Conservation (phyloP, 2,329 filamentous ascomycete species). For the Aspergillus niger region DNA sequence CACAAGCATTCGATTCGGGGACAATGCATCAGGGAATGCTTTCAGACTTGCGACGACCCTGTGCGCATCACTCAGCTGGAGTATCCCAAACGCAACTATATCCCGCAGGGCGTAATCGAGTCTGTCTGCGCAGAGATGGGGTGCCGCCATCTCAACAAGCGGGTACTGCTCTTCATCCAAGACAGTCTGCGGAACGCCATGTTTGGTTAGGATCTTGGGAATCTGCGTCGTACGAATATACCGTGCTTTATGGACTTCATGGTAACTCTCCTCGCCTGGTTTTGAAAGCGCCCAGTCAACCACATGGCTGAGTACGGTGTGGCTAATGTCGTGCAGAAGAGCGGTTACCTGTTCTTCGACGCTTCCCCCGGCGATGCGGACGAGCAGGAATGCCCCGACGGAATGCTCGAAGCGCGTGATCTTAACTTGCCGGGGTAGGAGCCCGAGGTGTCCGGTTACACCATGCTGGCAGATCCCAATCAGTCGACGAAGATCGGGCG, state of each 20-base stretch:
- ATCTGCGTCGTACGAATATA: conserved; percentile 38
- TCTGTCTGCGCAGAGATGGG: conserved; percentile 45
- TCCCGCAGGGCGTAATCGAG: conserved; percentile 46
- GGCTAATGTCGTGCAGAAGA: conserved; percentile 44
- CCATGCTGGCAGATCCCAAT: conserved; percentile 42
- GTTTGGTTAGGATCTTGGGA: conserved; percentile 35
- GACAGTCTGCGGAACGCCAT: conserved; percentile 33
- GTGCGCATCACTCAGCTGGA: conserved; percentile 33
- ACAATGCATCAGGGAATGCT: conserved; percentile 31
- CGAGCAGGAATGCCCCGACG: conserved; percentile 43
- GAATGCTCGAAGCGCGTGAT: conserved; percentile 46
- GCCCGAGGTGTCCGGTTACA: conserved; percentile 38
- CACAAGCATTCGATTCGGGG: conserved; percentile 34
- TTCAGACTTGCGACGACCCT: conserved; percentile 29
- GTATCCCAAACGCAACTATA: conserved; percentile 34
- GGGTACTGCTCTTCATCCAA: conserved; percentile 44
- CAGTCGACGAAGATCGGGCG: conserved; percentile 36
- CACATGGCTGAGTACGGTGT: conserved; percentile 46
- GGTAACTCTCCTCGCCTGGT: conserved; percentile 42
- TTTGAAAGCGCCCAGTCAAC: conserved; percentile 42
- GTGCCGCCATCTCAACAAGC: conserved; percentile 41
- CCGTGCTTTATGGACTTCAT: conserved; percentile 44
- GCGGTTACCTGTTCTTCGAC: conserved; percentile 44
- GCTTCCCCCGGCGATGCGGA: conserved; percentile 38
- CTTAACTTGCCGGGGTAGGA: conserved; percentile 30